Base-by-base conservation (phyloP, 1,139 yeast genomes). In the Magnusiomyces fungicola region DNA sequence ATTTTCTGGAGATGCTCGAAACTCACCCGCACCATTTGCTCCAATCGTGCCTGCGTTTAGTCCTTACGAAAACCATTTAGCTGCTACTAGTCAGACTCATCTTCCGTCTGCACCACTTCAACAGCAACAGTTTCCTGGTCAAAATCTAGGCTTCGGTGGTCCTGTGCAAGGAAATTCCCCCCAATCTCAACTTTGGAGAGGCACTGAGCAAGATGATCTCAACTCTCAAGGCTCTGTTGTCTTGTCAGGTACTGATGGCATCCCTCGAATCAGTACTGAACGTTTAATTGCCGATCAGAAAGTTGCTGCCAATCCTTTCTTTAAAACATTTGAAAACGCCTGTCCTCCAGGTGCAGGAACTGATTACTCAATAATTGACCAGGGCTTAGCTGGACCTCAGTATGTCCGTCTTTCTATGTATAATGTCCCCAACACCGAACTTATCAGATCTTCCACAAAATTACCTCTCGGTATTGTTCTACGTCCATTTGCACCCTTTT, bases 321-420 rank as follows among this genome's bases (percentile, higher is more conserved):
- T 84, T 62, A 71, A 74, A 50, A 84, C 96, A 2, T 81, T 85
- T 61, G 80, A 81, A 60, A 81, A 85, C 58, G 80, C 85, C 2
- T 76, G 78, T 30, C 95, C 97, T 27, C 96, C 97, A 1, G 73
- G 80, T 14, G 83, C 95, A 0, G 86, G 92, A 1, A 79, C 89
- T 1, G 83, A 80, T 56, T 86, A 73, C 61, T 74, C 73, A 49
- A 77, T 84, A 2, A 70, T 78, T 19, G 97, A 92, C 62, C 95
- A 89, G 62, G 96, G 95, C 2, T 78, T 83, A 3, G 79, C 96
- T 1, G 80, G 86, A 29, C 90, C 97, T 14, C 80, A 87, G 55
- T 82, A 81, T 62, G 78, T 86, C 61, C 74, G 96, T 51, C 72
- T 87, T 49, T 73, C 96, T 2, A 79, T 89, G 88, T 87, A 89